A percentile compares a stretch with the other conserved stretches of the same genome.
These are phyloP conservation scores for Begonia masoniana DNA, from an alignment of 306 rosid genomes.

Conservation along the genomic window DNA sequence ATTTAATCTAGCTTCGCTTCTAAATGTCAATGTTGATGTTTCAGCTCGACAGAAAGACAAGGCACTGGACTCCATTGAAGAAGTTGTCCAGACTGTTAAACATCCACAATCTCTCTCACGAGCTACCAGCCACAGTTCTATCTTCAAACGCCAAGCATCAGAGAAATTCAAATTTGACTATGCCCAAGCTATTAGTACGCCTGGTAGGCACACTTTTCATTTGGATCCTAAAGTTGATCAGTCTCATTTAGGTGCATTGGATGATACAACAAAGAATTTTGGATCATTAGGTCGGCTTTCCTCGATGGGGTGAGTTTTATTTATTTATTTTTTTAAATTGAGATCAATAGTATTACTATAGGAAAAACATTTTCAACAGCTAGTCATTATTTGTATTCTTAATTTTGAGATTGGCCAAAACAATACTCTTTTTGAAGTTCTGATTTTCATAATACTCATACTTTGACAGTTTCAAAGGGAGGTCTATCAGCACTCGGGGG, in stretches of 20 bases:
- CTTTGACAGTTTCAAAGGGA: slow-evolving; percentile 43
- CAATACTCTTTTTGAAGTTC: slow-evolving; percentile 4
- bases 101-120: slow-evolving; percentile 38
- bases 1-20: slow-evolving; percentile 6
- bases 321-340: too few relatives aligned
- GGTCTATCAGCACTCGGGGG: slow-evolving; percentile 35
- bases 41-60: slow-evolving; percentile 93
- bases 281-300: slow-evolving; percentile 36
- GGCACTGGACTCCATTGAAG: slow-evolving; percentile 66
- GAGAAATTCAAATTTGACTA: too few relatives aligned
- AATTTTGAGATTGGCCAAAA: too few relatives aligned
- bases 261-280: slow-evolving; percentile 29
- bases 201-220: slow-evolving; percentile 29
- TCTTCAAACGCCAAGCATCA: slow-evolving; percentile 40
- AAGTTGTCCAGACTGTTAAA: slow-evolving; percentile 81
- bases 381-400: too few relatives aligned
- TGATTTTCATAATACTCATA: slow-evolving; percentile 1
- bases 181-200: slow-evolving; percentile 26
- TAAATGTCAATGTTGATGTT: slow-evolving; percentile 24
- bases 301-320: slow-evolving; percentile 32
- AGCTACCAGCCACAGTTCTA: slow-evolving; percentile 16
- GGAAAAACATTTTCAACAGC: too few relatives aligned
- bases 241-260: slow-evolving; percentile 18
- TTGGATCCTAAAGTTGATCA: slow-evolving; percentile 21
- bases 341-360: too few relatives aligned